Evolutionary conservation across 345 rosid species (phyloP), one percentile per base, ranked within the genome.

Genomic region (Eucalyptus cloeziana): DNA sequence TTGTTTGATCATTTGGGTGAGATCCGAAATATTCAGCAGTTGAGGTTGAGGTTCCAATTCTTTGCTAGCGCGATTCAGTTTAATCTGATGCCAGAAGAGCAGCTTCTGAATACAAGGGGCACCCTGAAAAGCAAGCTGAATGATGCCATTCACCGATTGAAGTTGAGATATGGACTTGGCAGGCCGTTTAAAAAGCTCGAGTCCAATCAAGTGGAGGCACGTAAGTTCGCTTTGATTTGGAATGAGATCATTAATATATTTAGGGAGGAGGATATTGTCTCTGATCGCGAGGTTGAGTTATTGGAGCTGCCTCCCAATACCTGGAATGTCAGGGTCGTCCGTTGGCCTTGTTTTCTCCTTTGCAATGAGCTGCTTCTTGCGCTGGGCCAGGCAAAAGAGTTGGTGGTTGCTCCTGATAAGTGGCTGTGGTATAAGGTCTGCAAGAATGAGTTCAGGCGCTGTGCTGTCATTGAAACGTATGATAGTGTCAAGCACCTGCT

Each of bases 41-140:
- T 96, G 92, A 95, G 97, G 94, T 91, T 97, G 91, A 95, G 99
- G 92, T 97, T 95, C 92, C 99, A 97, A 94, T 97, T 97, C 94
- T 96, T 97, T 93, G 99, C 99, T 6, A 95, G 99, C 87, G 99
- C 99, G 17, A 95, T 97, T 89, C 99, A 97, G 94, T 97, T 97
- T 91, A 97, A 96, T 94, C 95, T 96, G 88, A 94, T 97, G 99
- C 98, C 98, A 1, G 98, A 97, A 91, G 98, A 97, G 94, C 99
- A 97, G 94, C 95, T 96, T 88, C 89, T 96, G 92, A 94, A 95
- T 93, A 95, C 96, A 13, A 92, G 96, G 93, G 97, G 97, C 45
- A 92, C 94, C 4, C 88, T 96, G 88, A 96, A 90, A 94, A 97
- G 93, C 94, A 97, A 97, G 93, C 92, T 96, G 47, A 95, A 94